Evolutionary conservation across 1,284 basidiomycete species (phyloP), one percentile per base, ranked within the genome.

Genomic region (Cryptococcus sp.): DNA sequence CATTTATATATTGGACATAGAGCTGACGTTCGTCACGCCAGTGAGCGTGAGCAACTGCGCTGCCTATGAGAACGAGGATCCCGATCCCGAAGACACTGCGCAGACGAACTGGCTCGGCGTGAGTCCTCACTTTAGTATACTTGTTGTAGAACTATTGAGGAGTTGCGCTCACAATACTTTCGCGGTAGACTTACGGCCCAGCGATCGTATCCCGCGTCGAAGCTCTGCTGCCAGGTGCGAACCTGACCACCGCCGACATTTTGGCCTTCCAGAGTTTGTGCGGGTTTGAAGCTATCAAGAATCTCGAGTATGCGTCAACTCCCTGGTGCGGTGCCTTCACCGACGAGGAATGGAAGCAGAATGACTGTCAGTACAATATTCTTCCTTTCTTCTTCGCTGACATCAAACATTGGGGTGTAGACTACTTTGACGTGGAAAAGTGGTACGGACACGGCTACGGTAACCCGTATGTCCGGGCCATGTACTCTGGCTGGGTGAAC

Each of bases 41-140:
- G 35, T 60, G n/a, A 47, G 47, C 3, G 42, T 55, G 27, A 38
- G 19, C 38, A 57, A 42, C 49, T 64, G 61, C 53, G 47, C 54
- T 5, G 38, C 56, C 15, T 51, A 54, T 40, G 61, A 63, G 44
- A 27, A 41, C 4, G 49, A 52, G 13, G 46, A 52, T 17, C 48
- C 49, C 1, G 45, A 53, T 16, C 48, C 42, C 35, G 56, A 45
- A 10, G 56, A 55, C 27, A 35, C 58, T 16, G 60, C 60, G 17
- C 44, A 58, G 39, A 39, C 10, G 7, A 55, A 52, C 39, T 61
- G 60, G 60, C 56, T 54, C 23, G 11, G 39, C 13, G 53, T 61
- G 15, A 57, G 49, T 44, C 7, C 31, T 13, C 31, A 35, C 8
- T 35, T 13, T 2, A 5, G 8, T 8, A 35, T 2, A 5, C 2